Conservation (phyloP, 2,329 filamentous ascomycete species). For the Pestalotiopsis fici region DNA sequence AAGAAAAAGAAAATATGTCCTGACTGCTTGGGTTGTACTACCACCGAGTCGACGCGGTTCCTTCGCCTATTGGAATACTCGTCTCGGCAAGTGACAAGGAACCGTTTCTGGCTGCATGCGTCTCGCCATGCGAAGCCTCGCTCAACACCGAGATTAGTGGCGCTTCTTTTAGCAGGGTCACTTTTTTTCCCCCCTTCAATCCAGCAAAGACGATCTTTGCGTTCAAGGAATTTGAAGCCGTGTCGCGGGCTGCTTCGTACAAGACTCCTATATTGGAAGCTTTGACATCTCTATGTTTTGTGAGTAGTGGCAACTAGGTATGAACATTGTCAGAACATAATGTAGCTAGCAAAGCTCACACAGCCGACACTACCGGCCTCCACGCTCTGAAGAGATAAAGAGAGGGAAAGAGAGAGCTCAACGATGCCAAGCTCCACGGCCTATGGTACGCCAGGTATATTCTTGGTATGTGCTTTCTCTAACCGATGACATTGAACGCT, state of each 20-base stretch:
- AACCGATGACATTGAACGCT: no score
- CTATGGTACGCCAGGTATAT: no score
- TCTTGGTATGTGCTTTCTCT: no score
- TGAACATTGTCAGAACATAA: neutral
- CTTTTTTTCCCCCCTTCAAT: neutral
- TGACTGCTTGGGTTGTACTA: neutral
- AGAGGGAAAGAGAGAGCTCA: no score
- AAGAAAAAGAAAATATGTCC: neutral
- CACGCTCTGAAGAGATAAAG: no score
- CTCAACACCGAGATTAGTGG: neutral
- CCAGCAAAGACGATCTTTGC: neutral
- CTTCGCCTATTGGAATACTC: neutral
- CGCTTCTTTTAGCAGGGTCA: neutral
- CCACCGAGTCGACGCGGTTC: neutral
- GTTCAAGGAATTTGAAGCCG: neutral
- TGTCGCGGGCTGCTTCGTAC: neutral
- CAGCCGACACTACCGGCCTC: no score
- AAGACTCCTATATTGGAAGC: neutral
- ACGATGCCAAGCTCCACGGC: no score
- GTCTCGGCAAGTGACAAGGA: neutral
- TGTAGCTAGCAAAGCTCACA: neutral
- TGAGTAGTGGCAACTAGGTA: neutral
- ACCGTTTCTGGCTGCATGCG: neutral
- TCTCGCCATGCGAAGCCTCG: neutral
- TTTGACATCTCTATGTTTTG: neutral